Evolutionary conservation across 2,329 filamentous ascomycete genomes (phyloP).

Genomic region (Colletotrichum abscissum): DNA sequence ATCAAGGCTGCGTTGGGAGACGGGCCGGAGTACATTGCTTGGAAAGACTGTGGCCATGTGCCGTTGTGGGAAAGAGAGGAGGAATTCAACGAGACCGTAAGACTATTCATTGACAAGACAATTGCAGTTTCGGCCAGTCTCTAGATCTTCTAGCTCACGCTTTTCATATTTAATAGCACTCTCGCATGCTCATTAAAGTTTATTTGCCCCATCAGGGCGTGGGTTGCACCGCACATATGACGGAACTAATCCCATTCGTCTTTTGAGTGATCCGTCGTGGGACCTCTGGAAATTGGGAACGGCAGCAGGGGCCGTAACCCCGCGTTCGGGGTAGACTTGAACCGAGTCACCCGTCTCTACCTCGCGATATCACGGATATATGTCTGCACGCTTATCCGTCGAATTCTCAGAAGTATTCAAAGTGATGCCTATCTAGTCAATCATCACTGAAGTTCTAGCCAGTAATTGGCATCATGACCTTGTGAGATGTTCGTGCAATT

Average conservation of each 20-base stretch:
- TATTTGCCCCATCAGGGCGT: not conserved
- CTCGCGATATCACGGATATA: not conserved
- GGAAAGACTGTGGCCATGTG: constrained; percentile 14
- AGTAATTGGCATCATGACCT: not conserved
- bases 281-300: not conserved
- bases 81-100: constrained; percentile 4
- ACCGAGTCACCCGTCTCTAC: not conserved
- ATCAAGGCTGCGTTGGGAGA: constrained; percentile 16
- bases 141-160: not conserved
- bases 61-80: constrained; percentile 12
- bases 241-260: not conserved
- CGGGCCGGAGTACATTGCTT: constrained; percentile 15
- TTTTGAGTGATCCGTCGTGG: not conserved
- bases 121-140: not conserved
- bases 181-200: not conserved
- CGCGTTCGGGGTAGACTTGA: constrained; percentile 5
- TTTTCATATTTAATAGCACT: not conserved
- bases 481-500: not conserved
- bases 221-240: not conserved
- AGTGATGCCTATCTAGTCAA: not conserved
- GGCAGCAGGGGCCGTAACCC: not conserved
- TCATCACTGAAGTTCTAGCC: too few species aligned
- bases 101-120: not conserved
- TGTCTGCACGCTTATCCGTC: not conserved
- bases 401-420: not conserved